phyloP scores from a whole-genome alignment of 306 rosid species.

The Crotalaria pallida region DNA sequence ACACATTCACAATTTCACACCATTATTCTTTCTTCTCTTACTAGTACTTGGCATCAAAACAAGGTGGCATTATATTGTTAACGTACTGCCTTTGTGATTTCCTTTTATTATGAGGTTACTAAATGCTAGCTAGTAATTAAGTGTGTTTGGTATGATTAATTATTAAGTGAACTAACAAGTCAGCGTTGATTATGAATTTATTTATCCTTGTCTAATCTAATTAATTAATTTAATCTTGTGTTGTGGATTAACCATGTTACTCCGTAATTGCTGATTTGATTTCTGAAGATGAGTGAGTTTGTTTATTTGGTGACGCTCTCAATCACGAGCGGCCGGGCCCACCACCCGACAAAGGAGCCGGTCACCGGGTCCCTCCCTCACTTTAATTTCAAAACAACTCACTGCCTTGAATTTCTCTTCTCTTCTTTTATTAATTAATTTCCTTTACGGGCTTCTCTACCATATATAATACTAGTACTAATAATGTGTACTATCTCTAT shows the following conservation, averaged over 20 bases:
- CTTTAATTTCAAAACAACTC: slow-evolving; percentile 17
- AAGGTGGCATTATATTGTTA: background rate
- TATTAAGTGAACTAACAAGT: background rate
- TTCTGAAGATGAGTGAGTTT: too few species aligned
- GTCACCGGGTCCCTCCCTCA: slow-evolving; percentile 20
- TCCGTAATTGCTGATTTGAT: too few species aligned
- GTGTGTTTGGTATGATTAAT: slow-evolving; percentile 14
- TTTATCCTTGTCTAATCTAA: background rate
- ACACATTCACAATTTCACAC: too few species aligned
- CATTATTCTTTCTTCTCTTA: background rate
- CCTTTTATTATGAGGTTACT: slow-evolving; percentile 6
- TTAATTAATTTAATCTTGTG: too few species aligned
- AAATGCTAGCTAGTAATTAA: background rate
- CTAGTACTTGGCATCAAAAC: background rate
- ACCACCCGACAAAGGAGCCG: background rate
- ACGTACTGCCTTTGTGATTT: too few species aligned
- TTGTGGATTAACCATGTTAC: too few species aligned
- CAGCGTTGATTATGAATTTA: slow-evolving; percentile 18
- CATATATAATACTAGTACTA: too few species aligned
- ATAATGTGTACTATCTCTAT: too few species aligned
- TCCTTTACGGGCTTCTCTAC: background rate
- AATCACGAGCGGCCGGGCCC: slow-evolving; percentile 25
- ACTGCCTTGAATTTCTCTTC: background rate
- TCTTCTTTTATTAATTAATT: background rate
- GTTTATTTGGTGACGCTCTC: slow-evolving; percentile 5